A percentile compares a stretch with the other conserved stretches of the same genome.
phyloP scores from a whole-genome alignment of 345 rosid genomes.

The Salix viminalis region DNA sequence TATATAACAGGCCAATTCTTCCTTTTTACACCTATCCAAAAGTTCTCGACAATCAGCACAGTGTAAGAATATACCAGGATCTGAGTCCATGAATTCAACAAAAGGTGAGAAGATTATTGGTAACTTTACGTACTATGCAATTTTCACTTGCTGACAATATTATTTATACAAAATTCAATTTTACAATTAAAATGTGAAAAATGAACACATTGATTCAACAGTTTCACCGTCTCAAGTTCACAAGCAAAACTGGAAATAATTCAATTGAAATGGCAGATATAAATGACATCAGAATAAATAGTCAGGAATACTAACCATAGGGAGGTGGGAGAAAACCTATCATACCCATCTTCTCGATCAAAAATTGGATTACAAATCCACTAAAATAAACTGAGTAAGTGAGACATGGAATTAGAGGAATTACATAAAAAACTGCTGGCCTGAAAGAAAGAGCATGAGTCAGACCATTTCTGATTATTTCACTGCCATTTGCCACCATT shows the following conservation, averaged over 20 bases:
- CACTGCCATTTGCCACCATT: background rate
- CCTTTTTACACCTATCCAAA: background rate
- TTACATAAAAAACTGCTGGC: slow-evolving; percentile 55
- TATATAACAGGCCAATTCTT: background rate
- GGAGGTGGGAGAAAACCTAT: slow-evolving; percentile 91
- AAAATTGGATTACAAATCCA: slow-evolving; percentile 69
- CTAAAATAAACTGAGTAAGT: slow-evolving; percentile 66
- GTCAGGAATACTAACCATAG: slow-evolving; percentile 62
- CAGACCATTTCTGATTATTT: slow-evolving; percentile 10
- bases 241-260: background rate
- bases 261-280: background rate
- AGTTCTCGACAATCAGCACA: background rate
- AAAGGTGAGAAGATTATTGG: background rate
- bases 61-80: background rate
- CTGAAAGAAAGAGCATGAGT: slow-evolving; percentile 48
- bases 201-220: background rate
- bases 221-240: background rate
- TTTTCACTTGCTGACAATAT: background rate
- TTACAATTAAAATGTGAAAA: background rate
- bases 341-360: slow-evolving; percentile 98
- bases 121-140: background rate
- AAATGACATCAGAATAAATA: slow-evolving; percentile 1
- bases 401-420: slow-evolving; percentile 77
- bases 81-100: background rate
- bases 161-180: background rate